Percentiles rank a stretch among this genome's conserved stretches.
Evolutionary conservation across 1,284 basidiomycete genomes (phyloP).

Genomic region (Hymenochaete sp.): DNA sequence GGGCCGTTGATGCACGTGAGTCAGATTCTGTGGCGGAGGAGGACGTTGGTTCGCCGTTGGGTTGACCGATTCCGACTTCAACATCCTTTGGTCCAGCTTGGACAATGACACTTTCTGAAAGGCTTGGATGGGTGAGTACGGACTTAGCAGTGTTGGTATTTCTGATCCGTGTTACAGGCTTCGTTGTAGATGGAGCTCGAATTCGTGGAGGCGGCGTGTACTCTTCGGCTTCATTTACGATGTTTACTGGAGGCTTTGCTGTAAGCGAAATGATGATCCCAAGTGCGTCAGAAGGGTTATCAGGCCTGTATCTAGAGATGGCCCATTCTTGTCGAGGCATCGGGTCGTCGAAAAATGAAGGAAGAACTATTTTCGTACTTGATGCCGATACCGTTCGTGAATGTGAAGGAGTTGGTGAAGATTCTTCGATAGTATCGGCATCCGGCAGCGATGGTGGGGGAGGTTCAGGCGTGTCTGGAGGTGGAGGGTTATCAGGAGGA

Average conservation of each 20-base stretch:
- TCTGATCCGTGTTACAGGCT: background rate
- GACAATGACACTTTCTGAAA: background rate
- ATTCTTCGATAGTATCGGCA: background rate
- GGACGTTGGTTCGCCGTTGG: slow-evolving; percentile 2
- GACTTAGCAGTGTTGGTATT: background rate
- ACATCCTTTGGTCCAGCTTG: background rate
- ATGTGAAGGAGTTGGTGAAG: background rate
- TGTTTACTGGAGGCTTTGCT: slow-evolving; percentile 14
- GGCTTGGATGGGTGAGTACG: too few relatives aligned
- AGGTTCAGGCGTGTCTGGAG: background rate
- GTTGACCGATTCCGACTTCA: background rate
- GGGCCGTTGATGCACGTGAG: slow-evolving; percentile 33
- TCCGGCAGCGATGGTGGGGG: background rate
- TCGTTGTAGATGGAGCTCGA: background rate
- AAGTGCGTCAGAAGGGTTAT: slow-evolving; percentile 15
- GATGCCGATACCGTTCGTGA: too few relatives aligned
- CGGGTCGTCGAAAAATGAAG: slow-evolving; percentile 10
- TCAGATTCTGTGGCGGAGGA: slow-evolving; percentile 30
- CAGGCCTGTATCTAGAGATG: slow-evolving; percentile 12
- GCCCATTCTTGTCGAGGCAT: slow-evolving; percentile 16
- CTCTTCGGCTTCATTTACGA: slow-evolving; percentile 9
- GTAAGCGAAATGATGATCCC: slow-evolving; percentile 17
- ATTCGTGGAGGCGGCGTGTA: background rate
- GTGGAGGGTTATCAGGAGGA: background rate
- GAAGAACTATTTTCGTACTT: slow-evolving; percentile 3